Base-by-base conservation (phyloP, 495 filamentous ascomycete genomes). In the Trichoderma asperelloides region DNA sequence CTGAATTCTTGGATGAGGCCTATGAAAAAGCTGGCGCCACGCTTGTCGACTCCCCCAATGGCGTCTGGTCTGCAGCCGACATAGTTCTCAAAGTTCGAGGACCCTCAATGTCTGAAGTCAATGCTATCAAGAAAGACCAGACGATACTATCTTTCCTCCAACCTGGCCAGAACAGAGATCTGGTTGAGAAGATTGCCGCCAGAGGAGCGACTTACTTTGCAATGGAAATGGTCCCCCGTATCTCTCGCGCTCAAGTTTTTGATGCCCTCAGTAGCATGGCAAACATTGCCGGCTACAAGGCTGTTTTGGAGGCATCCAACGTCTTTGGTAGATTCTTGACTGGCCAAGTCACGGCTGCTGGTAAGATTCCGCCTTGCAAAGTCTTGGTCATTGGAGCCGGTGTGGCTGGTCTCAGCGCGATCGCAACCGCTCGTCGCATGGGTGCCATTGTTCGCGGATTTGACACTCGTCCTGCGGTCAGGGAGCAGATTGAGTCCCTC, bases 251-350 rank as follows among this genome's bases (percentile, higher is more conserved):
- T 0, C 89, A 92, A 70, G 84, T 86, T 9, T 94, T 92, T 71
- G 91, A 94, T 76, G 91, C 90, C 15, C 78, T 92, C 69, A 90
- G 88, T 73, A 91, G 88, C 12, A 93, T 93, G 91, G 89, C 91
- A 66, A 94, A 94, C 69, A 94, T 92, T 75, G 89, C 91, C 23
- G 91, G 91, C 5, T 94, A 94, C 76, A 94, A 92, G 74, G 91
- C 89, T 21, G 88, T 94, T 1, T 76, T 94, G 63, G 90, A 93
- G 72, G 91, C 91, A 2, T 91, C 89, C 1, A 93, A 92, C 75
- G 84, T 87, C 70, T 94, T 92, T 74, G 91, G 90, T 66, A 87
- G 89, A 49, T 94, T 91, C 71, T 76, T 94, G 67, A 92, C 91
- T 37, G 91, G 90, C 49, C 91, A 94, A 71, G 89, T 91, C 40